A percentile compares a stretch with the other conserved stretches of the same genome.
These are phyloP conservation scores for Lactifluus subvellereus DNA, from an alignment of 768 basidiomycete genomes.

Conservation along the genomic window DNA sequence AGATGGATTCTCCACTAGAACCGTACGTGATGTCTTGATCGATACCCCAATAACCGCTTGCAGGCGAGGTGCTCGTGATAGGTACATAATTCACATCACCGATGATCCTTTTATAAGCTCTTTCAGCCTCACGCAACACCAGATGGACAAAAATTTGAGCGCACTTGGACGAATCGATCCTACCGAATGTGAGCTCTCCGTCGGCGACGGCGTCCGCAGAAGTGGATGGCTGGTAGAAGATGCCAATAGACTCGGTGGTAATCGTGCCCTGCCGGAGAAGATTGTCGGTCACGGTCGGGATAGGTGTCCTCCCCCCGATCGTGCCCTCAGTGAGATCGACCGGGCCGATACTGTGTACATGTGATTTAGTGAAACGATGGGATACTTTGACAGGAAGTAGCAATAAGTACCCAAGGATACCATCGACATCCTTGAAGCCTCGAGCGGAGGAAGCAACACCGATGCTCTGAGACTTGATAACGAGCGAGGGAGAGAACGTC, in stretches of 20 bases:
- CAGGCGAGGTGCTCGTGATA: slow-evolving; percentile 43
- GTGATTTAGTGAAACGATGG: background rate
- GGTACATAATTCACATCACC: slow-evolving; percentile 36
- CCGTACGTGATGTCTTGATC: slow-evolving; percentile 40
- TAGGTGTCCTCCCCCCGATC: slow-evolving; percentile 34
- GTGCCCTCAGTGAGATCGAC: slow-evolving; percentile 44
- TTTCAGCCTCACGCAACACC: slow-evolving; percentile 22
- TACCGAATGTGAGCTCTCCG: slow-evolving; percentile 54
- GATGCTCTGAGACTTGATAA: slow-evolving; percentile 33
- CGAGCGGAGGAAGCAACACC: slow-evolving; percentile 32
- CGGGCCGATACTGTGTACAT: slow-evolving; percentile 41
- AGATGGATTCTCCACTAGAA: slow-evolving; percentile 28
- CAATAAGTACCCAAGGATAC: slow-evolving; percentile 42
- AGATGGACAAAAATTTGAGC: background rate
- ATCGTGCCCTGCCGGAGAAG: slow-evolving; percentile 45
- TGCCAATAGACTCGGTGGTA: slow-evolving; percentile 40
- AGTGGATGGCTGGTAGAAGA: slow-evolving; percentile 49
- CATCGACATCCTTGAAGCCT: slow-evolving; percentile 38
- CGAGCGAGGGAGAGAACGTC: slow-evolving; percentile 15
- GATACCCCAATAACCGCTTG: slow-evolving; percentile 46
- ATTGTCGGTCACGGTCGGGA: slow-evolving; percentile 57
- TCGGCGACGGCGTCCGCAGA: slow-evolving; percentile 32
- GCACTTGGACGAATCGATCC: slow-evolving; percentile 43
- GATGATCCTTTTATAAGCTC: slow-evolving; percentile 27
- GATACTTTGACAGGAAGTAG: background rate